Base-by-base conservation (phyloP, 108 stramenopile species). In the Epipyxis sp. region DNA sequence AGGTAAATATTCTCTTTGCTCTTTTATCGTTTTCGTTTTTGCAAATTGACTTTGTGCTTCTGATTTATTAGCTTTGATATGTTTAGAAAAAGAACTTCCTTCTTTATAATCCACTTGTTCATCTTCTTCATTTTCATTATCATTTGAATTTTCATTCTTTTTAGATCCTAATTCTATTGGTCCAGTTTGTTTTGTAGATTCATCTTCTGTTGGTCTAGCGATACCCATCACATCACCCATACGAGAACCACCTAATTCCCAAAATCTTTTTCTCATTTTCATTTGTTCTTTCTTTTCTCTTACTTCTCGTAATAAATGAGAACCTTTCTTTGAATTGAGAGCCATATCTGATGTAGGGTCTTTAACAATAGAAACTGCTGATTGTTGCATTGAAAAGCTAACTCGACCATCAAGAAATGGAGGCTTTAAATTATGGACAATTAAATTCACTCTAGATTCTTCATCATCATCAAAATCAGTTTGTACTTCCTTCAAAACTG, bases 341-440 rank as follows among this genome's bases (percentile, higher is more conserved):
- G 94, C 94, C 90, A 98, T 94, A 82, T 97, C 96, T 44, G 77
- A 78, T 42, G 84, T 82, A 27, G 82, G 80, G 62, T 83, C 82
- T 37, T 82, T 79, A 6, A 82, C 77, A 0, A 78, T 69, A 25
- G 82, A 72, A 0, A 94, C 96, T 0, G 92, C 90, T 62, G 90
- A 90, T 59, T 89, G 77, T 67, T 93, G 79, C 57, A 86, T 92
- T 29, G 91, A 91, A 79, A 96, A 95, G 40, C 83, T 78, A 25
- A 91, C 91, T 27, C 89, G 74, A 0, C 92, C 93, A 65, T 88
- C 84, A 46, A 98, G 81, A 84, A 98, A 98, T n/a, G 97, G 97
- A 1, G 97, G 95, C 81, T 93, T 91, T n/a, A 95, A 88, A 83
- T 94, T 91, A 86, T 95, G 95, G 54, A 98, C 95, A 58, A 96